Evolutionary conservation across 768 basidiomycete species (phyloP).

Genomic region (Cystobasidium ongulense): DNA sequence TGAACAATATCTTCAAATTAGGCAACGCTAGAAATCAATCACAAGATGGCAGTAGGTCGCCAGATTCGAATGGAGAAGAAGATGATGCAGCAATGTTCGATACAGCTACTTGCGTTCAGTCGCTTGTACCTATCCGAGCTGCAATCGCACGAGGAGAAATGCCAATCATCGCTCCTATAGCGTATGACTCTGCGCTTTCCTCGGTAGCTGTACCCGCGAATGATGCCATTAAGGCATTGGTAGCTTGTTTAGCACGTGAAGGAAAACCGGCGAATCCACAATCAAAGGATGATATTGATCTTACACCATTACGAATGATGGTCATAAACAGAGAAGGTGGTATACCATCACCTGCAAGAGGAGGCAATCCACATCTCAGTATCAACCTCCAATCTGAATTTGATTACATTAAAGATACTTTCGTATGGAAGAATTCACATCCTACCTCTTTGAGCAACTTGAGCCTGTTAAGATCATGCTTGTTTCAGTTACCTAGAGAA

Average conservation of each 20-base stretch:
- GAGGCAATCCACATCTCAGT: conserved; percentile 86
- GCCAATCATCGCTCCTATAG: conserved; percentile 86
- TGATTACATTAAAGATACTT: conserved; percentile 74
- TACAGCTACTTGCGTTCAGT: not conserved
- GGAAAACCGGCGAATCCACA: conserved; percentile 44
- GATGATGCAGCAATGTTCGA: not conserved
- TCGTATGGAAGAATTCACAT: conserved; percentile 70
- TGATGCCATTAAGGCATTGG: conserved; percentile 77
- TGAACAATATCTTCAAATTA: conserved; percentile 68
- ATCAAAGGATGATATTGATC: conserved; percentile 55
- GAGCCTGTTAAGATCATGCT: conserved; percentile 70
- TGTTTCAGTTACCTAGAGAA: conserved; percentile 81
- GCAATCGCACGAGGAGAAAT: conserved; percentile 90
- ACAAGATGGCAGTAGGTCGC: not conserved
- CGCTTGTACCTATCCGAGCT: conserved; percentile 73
- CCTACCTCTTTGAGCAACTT: conserved; percentile 83
- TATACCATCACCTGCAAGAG: conserved; percentile 91
- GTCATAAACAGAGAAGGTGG: conserved; percentile 95
- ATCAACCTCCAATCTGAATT: conserved; percentile 88
- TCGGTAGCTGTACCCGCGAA: conserved; percentile 77
- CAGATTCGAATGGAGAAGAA: not conserved
- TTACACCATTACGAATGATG: conserved; percentile 91
- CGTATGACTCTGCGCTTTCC: conserved; percentile 80
- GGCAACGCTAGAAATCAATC: conserved; percentile 7
- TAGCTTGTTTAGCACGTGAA: conserved; percentile 67